These are phyloP conservation scores for Carallia brachiata DNA, from an alignment of 345 rosid species.

Conservation along the genomic window DNA sequence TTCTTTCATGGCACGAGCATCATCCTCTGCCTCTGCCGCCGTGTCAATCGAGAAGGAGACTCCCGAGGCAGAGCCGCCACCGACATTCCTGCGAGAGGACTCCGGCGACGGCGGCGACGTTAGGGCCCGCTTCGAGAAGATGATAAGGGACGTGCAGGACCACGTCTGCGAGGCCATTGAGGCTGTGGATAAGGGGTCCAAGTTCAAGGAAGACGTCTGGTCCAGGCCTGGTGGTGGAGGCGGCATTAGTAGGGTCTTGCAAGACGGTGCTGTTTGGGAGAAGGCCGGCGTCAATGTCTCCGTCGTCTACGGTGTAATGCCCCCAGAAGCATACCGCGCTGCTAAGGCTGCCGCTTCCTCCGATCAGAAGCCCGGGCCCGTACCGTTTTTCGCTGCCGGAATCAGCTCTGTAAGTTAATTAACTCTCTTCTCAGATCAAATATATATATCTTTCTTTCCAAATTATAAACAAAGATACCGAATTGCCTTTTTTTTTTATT, in stretches of 20 bases:
- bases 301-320: slow-evolving; percentile 94
- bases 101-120: slow-evolving; percentile 42
- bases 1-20: slow-evolving; percentile 4
- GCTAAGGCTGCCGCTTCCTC: slow-evolving; percentile 64
- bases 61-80: slow-evolving; percentile 49
- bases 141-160: slow-evolving; percentile 85
- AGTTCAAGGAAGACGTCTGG: slow-evolving; percentile 97
- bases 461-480: not conserved
- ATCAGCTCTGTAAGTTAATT: slow-evolving; percentile 70
- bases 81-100: slow-evolving; percentile 62
- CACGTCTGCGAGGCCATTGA: slow-evolving; percentile 72
- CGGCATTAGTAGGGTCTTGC: slow-evolving; percentile 92
- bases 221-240: slow-evolving; percentile 98
- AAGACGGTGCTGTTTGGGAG: slow-evolving; percentile 89
- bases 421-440: slow-evolving; percentile 4
- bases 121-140: slow-evolving; percentile 81
- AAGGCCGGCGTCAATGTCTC: slow-evolving; percentile 98
- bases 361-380: slow-evolving; percentile 73
- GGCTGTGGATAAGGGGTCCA: slow-evolving; percentile 56
- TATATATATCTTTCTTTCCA: not conserved
- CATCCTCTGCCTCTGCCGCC: slow-evolving; percentile 6
- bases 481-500: not conserved
- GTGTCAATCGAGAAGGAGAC: slow-evolving; percentile 33
- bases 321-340: slow-evolving; percentile 98
- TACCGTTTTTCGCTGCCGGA: slow-evolving; percentile 96